phyloP scores from a whole-genome alignment of 495 filamentous ascomycete species.

The Hypoxylon fragiforme region DNA sequence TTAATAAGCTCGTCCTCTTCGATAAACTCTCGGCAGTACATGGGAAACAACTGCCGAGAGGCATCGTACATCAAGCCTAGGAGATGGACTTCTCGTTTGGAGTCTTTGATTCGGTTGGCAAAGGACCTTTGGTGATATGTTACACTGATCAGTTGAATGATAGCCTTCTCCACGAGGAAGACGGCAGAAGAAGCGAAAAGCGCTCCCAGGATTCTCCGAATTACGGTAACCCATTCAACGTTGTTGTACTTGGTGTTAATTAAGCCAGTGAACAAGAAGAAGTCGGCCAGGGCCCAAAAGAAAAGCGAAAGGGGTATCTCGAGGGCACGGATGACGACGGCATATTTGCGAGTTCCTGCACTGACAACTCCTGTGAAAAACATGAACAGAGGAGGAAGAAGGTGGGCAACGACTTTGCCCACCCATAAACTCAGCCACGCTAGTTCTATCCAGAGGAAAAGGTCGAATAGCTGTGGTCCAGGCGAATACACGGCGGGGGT shows the following conservation, averaged over 20 bases:
- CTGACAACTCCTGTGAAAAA: constrained; percentile 87
- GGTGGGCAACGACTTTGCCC: constrained; percentile 78
- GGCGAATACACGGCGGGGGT: constrained; percentile 59
- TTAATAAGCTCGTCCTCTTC: constrained; percentile 92
- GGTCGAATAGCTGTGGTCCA: constrained; percentile 67
- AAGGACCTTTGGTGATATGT: constrained; percentile 95
- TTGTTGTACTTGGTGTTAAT: constrained; percentile 18
- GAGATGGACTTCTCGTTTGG: constrained; percentile 80
- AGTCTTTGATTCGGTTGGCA: constrained; percentile 80
- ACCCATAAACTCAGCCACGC: constrained; percentile 89
- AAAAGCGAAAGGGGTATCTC: constrained; percentile 88
- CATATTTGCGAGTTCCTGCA: constrained; percentile 90
- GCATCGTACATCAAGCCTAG: constrained; percentile 86
- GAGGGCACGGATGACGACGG: constrained; percentile 73
- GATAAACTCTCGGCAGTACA: constrained; percentile 85
- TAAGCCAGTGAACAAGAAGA: constrained; percentile 80
- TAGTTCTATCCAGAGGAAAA: constrained; percentile 91
- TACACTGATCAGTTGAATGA: constrained; percentile 92
- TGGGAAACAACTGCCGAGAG: constrained; percentile 82
- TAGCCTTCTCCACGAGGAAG: constrained; percentile 75
- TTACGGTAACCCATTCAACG: constrained; percentile 47
- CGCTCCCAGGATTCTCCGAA: constrained; percentile 76
- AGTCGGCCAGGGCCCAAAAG: constrained; percentile 77
- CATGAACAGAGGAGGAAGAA: constrained; percentile 81
- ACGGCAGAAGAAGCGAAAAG: constrained; percentile 76